Base-by-base conservation (phyloP, 2,329 filamentous ascomycete genomes). In the Fusarium oxysporum region DNA sequence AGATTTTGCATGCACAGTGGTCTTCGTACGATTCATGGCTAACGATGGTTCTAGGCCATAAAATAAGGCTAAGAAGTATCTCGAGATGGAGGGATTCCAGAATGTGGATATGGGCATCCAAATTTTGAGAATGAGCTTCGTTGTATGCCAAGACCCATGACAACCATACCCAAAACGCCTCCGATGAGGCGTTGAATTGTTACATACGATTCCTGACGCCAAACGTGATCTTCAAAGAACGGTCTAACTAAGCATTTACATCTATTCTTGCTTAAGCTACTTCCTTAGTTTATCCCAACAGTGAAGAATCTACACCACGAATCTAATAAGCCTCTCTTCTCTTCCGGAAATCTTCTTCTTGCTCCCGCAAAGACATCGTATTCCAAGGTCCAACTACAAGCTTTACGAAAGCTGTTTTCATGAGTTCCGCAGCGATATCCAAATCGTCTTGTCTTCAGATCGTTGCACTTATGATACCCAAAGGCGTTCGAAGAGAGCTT, bases 251-350 rank as follows among this genome's bases (percentile, higher is more conserved):
- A 30, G 16, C 10, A 0, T 8, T 16, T 3, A 28, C 0, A 1
- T 28, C 17, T 19, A 47, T 47, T 21, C 6, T 17, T 10, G 0
- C 10, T 44, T 3, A 4, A 25, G 23, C 12, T 16, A 21, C 19
- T 14, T 21, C 8, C 4, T 47, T 9, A 48, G 1, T 1, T 4
- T 6, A 17, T 1, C 8, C 45, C 10, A 48, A 5, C 9, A 6
- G 6, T 6, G 10, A 25, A 21, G 12, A 25, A 21, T 13, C 32
- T 21, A 2, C 11, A 16, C 12, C 16, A 19, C 0, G 12, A 1
- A 4, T 11, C 0, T 9, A 7, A 4, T 16, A 13, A 10, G 9
- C 6, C 48, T 0, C 0, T 14, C 0, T 21, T 25, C 0, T 21
- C n/a, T 37, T 51, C 32, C 9, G 13, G 6, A 12, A 2, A 6